phyloP scores from a whole-genome alignment of 495 filamentous ascomycete genomes.

The Peziza echinospora region DNA sequence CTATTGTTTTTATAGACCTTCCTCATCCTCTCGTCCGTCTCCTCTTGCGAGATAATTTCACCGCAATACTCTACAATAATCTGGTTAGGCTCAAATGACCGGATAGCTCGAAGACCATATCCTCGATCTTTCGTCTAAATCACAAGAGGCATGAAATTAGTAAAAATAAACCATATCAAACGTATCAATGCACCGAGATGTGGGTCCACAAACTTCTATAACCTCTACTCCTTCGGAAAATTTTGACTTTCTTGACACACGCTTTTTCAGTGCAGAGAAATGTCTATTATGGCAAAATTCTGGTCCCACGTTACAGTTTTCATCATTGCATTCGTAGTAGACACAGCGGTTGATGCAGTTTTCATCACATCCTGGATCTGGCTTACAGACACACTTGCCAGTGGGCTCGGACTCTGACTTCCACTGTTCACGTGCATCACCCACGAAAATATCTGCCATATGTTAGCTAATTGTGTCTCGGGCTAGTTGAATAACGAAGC shows the following conservation, averaged over 20 bases:
- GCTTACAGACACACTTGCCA: conserved; percentile 55
- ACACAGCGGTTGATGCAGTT: conserved; percentile 85
- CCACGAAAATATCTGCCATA: conserved; percentile 62
- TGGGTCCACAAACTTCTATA: conserved; percentile 24
- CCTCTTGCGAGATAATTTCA: conserved; percentile 84
- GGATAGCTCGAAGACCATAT: conserved; percentile 75
- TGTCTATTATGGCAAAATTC: conserved; percentile 62
- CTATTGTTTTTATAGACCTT: conserved; percentile 78
- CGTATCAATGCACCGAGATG: too few relatives aligned
- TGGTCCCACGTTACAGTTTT: conserved; percentile 57
- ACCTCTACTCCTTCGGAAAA: conserved; percentile 89
- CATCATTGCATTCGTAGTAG: conserved; percentile 87
- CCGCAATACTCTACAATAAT: conserved; percentile 97
- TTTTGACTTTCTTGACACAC: conserved; percentile 54
- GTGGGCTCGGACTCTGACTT: conserved; percentile 55
- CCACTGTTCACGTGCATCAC: conserved; percentile 70
- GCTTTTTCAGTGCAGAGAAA: conserved; percentile 57
- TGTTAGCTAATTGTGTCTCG: too few relatives aligned
- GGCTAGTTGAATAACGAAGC: conserved; percentile 11
- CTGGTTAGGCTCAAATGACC: conserved; percentile 68
- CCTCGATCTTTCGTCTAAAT: conserved; percentile 67
- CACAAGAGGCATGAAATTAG: too few relatives aligned
- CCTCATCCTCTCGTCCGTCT: conserved; percentile 83
- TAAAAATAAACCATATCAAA: too few relatives aligned
- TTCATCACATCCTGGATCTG: conserved; percentile 63